Evolutionary conservation across 257 asterid genomes (phyloP), one percentile per base, ranked within the genome.

Genomic region (Ehretia macrophylla): DNA sequence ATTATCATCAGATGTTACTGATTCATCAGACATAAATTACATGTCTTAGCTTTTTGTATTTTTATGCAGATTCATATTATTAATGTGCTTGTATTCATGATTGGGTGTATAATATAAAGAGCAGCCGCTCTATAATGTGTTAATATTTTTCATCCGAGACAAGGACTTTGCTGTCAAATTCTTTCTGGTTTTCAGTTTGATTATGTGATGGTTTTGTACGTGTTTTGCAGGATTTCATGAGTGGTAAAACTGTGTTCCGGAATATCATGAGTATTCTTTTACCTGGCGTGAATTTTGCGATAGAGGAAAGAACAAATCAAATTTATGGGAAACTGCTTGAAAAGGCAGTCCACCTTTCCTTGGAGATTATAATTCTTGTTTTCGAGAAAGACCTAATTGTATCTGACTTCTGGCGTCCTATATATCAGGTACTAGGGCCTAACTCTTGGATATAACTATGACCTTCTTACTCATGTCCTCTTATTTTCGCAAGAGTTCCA

Each of bases 351-450:
- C 83, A 76, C 73, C 93, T 88, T 23, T 84, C 94, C 39, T 60
- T 92, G 80, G 97, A 92, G 80, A 79, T 92, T 60, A 72, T 86
- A 53, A 51, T 84, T 74, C 97, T 92, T 23, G 83, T 83, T 65
- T 63, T 88, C 85, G 97, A 92, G 77, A 88, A 86, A 72, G 97
- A 92, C 75, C 63, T 70, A 22, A 16, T 51, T 71, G 88, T 86
- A 76, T 77, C 90, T 40, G 96, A 92, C 53, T 81, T 73, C 77
- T 92, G 96, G 97, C 85, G 96, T 58, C 99, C 95, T 45, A 67
- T 86, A 21, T 92, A 83, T 72, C 96, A 86, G 97, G 97, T 89
- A 75, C 32, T 20, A 52, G 17, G 51, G 56, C 17, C 46, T 47
- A 45, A 27, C 44, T 37, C 65, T 62, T 51, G 47, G 47, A 42